Evolutionary conservation across 352 stramenopile species (phyloP), one percentile per base, ranked within the genome.

Genomic region (Phytophthora foliorum): DNA sequence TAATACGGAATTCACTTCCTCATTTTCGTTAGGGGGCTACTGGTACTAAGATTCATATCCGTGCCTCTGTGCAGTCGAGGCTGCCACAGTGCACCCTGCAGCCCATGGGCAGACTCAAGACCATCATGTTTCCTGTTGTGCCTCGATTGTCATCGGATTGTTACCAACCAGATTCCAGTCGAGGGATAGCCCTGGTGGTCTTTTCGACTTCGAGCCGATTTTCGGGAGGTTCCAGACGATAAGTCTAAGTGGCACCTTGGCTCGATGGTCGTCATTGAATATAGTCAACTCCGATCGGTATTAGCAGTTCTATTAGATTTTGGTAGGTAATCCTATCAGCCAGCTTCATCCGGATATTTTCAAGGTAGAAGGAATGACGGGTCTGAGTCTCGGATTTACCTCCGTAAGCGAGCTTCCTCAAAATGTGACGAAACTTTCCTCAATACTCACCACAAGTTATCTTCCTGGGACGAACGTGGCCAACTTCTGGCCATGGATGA

Each of bases 191-290:
- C 77, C 81, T 0, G 13, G 31, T 4, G 36, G 44, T 1, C 31
- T 86, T 0, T 57, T 56, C n/a, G 77, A 86, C 46, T 45, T 84
- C 27, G 67, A 84, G 74, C 76, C 1, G 86, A 84, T 22, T 57
- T 83, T 2, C 54, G 51, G 0, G 25, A 41, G 7, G 8, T 86
- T 3, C 74, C 77, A 2, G 62, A 70, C 19, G 56, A 78, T 2
- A 49, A 78, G 36, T 32, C 58, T 16, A 73, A 64, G 27, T 89
- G 76, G 71, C 59, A 65, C 2, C 2, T 24, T 3, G 62, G 50
- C 3, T 45, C 53, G 8, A 16, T 38, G 6, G 25, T 74, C 3
- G 19, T 69, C 14, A 50, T 77, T 9, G 74, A 82, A 14, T 57
- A 65, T 17, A 63, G 71, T 21, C 3, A 55, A 11, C 41, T 82